Base-by-base conservation (phyloP, 192 early-diverging fungal species). In the Obelidium mucronatum region DNA sequence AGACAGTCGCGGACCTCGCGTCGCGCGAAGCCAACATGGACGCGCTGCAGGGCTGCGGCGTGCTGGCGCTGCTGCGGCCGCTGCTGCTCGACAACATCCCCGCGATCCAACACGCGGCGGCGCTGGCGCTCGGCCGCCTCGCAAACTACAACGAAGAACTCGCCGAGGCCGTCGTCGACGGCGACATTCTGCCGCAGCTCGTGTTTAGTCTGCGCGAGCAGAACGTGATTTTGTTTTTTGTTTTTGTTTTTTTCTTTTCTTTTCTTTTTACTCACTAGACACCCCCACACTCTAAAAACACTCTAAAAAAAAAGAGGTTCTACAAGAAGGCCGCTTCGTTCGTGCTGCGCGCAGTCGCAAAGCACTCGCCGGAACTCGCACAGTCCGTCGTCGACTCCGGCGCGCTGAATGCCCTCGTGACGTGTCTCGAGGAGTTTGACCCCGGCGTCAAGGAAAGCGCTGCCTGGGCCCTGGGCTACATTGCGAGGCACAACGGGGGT, bases 401-500 rank as follows among this genome's bases (percentile, higher is more conserved):
- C 2, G 88, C 88, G 1, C 64, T 89, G 26, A 81, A 74, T 26
- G 85, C 88, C 1, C 76, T 89, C 31, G 82, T 86, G 11, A 77
- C 75, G 40, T 89, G 88, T 69, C 68, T 89, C 37, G 86, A 89
- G 77, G 88, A 89, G 77, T 88, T 89, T 78, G 88, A 89, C 77
- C 86, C 88, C 11, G 83, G 85, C 5, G 88, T 89, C 53, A 89
- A 88, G 63, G 88, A 89, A 55, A 75, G 80, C 15, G 86, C 88
- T 3, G 86, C 86, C 0, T 89, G 88, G 88, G 88, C 88, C 13
- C 69, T 89, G 3, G 88, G 88, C 19, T 89, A 89, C 69, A 86
- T 89, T 81, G 86, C 88, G 19, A 67, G 84, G 56, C 88, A 89
- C 59, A 89, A 84, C 66, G 80, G 78, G 26, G 88, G 87, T 87